phyloP scores from a whole-genome alignment of 768 basidiomycete species.

The Suillus luteus region DNA sequence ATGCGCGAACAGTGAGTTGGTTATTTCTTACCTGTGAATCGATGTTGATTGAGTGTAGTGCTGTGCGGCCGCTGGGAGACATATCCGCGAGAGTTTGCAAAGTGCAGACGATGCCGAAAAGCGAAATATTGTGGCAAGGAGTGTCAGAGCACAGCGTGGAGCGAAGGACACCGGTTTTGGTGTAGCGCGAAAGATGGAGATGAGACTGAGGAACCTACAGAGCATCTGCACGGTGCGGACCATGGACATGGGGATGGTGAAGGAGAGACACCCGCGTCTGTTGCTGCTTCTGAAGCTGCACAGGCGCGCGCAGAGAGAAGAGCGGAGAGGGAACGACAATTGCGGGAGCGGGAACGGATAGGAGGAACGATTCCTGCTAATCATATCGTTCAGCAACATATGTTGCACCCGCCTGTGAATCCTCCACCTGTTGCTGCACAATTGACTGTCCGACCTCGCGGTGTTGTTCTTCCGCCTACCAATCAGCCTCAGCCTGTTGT shows the following conservation, averaged over 20 bases:
- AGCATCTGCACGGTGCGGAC: conserved; percentile 25
- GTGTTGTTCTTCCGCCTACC: conserved; percentile 29
- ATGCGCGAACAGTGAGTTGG: conserved; percentile 87
- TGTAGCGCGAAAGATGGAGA: conserved; percentile 69
- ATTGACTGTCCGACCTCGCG: conserved; percentile 27
- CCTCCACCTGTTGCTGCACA: conserved; percentile 24
- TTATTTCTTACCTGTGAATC: background rate
- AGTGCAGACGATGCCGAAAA: conserved; percentile 93
- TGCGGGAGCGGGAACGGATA: conserved; percentile 27
- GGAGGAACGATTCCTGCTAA: conserved; percentile 18
- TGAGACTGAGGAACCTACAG: conserved; percentile 36
- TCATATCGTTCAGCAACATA: conserved; percentile 16
- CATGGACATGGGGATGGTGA: background rate
- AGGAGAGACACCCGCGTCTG: background rate
- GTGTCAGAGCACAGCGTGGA: conserved; percentile 96
- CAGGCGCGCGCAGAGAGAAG: conserved; percentile 36
- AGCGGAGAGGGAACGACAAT: conserved; percentile 38
- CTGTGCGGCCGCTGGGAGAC: conserved; percentile 94
- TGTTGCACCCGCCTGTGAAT: conserved; percentile 12
- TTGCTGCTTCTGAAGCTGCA: conserved; percentile 14
- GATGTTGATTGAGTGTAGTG: conserved; percentile 49
- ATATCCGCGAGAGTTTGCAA: conserved; percentile 93
- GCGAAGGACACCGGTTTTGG: conserved; percentile 95
- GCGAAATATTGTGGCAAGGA: conserved; percentile 99
- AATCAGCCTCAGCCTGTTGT: conserved; percentile 17